phyloP scores from a whole-genome alignment of 2,329 filamentous ascomycete species.

The Colletotrichum eleusines region DNA sequence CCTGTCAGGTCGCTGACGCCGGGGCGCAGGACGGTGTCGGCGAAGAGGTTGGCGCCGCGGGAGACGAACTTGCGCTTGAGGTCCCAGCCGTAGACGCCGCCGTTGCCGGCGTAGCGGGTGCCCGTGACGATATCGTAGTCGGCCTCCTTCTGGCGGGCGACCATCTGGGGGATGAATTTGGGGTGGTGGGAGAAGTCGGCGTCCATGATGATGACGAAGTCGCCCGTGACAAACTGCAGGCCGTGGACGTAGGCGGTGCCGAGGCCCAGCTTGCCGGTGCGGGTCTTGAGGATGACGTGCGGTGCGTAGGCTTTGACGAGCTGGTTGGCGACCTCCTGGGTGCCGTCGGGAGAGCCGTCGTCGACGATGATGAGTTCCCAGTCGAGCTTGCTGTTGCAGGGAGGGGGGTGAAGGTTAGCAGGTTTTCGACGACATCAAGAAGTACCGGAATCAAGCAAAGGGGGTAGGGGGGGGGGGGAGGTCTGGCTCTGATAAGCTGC shows the following conservation, averaged over 20 bases:
- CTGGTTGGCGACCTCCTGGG: constrained; percentile 89
- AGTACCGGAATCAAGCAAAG: no score
- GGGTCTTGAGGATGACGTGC: constrained; percentile 86
- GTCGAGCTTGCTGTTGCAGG: constrained; percentile 80
- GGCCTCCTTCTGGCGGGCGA: constrained; percentile 78
- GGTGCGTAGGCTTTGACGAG: constrained; percentile 86
- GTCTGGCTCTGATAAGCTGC: not conserved
- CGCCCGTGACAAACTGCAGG: constrained; percentile 88
- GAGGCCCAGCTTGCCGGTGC: constrained; percentile 95
- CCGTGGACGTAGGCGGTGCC: constrained; percentile 97
- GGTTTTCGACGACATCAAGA: not conserved
- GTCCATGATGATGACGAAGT: constrained; percentile 99
- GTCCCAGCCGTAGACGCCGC: constrained; percentile 97
- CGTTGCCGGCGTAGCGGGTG: constrained; percentile 89
- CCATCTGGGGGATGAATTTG: constrained; percentile 98
- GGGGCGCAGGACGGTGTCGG: constrained; percentile 91
- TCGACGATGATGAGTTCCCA: constrained; percentile 99
- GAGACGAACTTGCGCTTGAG: constrained; percentile 88
- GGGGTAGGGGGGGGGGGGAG: no score
- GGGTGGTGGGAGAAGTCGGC: constrained; percentile 99
- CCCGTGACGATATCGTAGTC: constrained; percentile 98
- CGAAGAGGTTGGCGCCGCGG: constrained; percentile 92
- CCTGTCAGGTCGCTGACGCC: constrained; percentile 97
- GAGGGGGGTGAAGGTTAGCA: constrained; percentile 11
- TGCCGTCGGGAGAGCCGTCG: constrained; percentile 97